Evolutionary conservation across 768 basidiomycete species (phyloP).

Genomic region (Auricularia sp.): DNA sequence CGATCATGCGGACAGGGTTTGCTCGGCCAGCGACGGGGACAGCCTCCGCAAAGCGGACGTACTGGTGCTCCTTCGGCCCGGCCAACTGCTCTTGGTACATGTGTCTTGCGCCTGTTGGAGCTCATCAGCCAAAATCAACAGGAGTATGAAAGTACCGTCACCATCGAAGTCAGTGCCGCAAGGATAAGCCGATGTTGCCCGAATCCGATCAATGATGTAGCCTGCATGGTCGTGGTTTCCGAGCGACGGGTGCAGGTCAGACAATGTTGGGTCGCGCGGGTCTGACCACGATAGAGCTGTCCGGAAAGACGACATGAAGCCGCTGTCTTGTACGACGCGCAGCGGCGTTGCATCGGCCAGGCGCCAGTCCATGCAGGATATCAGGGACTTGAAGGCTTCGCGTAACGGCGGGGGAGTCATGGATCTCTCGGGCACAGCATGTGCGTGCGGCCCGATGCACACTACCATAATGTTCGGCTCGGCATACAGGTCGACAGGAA

Average conservation of each 20-base stretch:
- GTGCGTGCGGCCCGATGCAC: too few species aligned
- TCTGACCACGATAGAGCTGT: slow-evolving; percentile 12
- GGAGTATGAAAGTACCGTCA: background rate
- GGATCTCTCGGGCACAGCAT: slow-evolving; percentile 3
- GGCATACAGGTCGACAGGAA: too few species aligned
- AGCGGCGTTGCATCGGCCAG: slow-evolving; percentile 21
- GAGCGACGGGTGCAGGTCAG: slow-evolving; percentile 13
- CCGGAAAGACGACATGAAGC: slow-evolving; percentile 13
- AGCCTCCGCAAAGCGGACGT: slow-evolving; percentile 15
- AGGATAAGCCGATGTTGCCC: slow-evolving; percentile 10
- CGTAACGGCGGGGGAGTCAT: slow-evolving; percentile 8
- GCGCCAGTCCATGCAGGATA: slow-evolving; percentile 15
- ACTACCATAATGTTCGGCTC: too few species aligned
- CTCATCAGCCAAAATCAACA: background rate
- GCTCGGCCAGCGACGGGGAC: slow-evolving; percentile 4
- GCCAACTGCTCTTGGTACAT: slow-evolving; percentile 7
- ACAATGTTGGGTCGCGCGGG: slow-evolving; percentile 4
- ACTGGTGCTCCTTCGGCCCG: slow-evolving; percentile 7
- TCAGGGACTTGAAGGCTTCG: slow-evolving; percentile 9
- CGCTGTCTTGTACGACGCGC: slow-evolving; percentile 15
- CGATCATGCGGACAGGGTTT: slow-evolving; percentile 9
- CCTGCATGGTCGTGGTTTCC: slow-evolving; percentile 17
- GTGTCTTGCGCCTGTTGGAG: slow-evolving; percentile 1
- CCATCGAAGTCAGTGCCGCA: slow-evolving; percentile 18
- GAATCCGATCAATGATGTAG: slow-evolving; percentile 14